Evolutionary conservation across 176 grass and related monocot genomes (phyloP).

Genomic region (Melocanna baccifera): DNA sequence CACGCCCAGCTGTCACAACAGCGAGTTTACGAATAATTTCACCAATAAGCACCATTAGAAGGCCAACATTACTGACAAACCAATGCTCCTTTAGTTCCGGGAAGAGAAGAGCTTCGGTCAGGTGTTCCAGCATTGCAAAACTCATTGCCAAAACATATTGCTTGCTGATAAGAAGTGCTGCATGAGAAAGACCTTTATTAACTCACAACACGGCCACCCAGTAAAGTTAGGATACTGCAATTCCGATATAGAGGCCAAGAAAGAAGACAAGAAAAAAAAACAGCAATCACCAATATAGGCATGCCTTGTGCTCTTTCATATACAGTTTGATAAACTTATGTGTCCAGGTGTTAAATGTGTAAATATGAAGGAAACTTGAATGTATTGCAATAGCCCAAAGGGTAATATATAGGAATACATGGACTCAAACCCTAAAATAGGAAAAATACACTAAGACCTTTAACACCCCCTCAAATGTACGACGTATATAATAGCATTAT

Average conservation of each 20-base stretch:
- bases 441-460: too few relatives aligned
- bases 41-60: constrained; percentile 78
- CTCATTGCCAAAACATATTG: constrained; percentile 75
- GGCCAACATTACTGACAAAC: constrained; percentile 68
- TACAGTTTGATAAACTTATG: not conserved
- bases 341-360: not conserved
- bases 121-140: constrained; percentile 80
- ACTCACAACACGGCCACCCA: not conserved
- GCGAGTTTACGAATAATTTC: constrained; percentile 78
- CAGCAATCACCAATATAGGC: not conserved
- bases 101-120: constrained; percentile 64
- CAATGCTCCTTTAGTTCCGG: constrained; percentile 66
- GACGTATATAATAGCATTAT: too few relatives aligned
- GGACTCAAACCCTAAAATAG: too few relatives aligned
- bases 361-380: too few relatives aligned
- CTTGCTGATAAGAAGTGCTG: constrained; percentile 96
- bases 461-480: too few relatives aligned
- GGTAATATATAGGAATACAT: too few relatives aligned
- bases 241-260: constrained; percentile 2
- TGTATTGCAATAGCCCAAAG: too few relatives aligned
- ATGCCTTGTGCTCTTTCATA: not conserved
- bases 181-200: constrained; percentile 40
- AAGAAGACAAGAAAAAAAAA: constrained; percentile 9
- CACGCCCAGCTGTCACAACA: constrained; percentile 63
- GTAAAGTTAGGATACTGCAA: constrained; percentile 19